phyloP scores from a whole-genome alignment of 139 green algal genomes.

The Tetradesmus lagerheimii region DNA sequence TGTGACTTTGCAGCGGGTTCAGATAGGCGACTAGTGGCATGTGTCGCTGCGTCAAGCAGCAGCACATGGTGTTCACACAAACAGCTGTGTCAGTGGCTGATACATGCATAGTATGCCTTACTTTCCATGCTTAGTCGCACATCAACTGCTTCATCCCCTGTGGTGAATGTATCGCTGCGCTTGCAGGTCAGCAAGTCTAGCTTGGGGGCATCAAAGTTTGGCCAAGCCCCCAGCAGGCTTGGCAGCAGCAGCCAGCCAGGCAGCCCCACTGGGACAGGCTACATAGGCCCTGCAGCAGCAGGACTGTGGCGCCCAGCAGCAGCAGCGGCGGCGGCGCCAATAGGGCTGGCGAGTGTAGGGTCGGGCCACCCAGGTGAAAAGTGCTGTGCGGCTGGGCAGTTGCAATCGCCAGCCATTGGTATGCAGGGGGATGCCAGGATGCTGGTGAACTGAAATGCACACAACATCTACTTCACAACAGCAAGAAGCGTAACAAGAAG shows the following conservation, averaged over 20 bases:
- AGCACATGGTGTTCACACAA: too few relatives aligned
- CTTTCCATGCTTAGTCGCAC: background rate
- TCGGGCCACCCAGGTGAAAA: background rate
- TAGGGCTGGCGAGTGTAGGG: background rate
- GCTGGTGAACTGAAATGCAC: background rate
- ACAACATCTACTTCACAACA: background rate
- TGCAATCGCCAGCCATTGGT: too few relatives aligned
- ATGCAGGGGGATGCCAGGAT: too few relatives aligned
- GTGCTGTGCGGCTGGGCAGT: background rate
- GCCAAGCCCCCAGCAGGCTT: background rate
- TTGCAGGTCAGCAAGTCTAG: background rate
- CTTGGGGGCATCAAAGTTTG: background rate
- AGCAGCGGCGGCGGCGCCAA: background rate
- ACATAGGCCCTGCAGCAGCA: background rate
- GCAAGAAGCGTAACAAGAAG: too few relatives aligned
- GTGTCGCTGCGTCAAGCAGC: too few relatives aligned
- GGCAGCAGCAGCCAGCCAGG: conserved; percentile 32
- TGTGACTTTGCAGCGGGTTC: too few relatives aligned
- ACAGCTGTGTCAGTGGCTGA: too few relatives aligned
- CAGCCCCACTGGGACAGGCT: conserved; percentile 1
- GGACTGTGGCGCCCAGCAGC: background rate
- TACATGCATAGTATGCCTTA: too few relatives aligned
- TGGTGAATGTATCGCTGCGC: background rate
- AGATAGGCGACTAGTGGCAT: too few relatives aligned
- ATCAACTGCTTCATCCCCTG: background rate